Evolutionary conservation across 495 filamentous ascomycete genomes (phyloP).

Genomic region (Recurvomyces mirabilis): DNA sequence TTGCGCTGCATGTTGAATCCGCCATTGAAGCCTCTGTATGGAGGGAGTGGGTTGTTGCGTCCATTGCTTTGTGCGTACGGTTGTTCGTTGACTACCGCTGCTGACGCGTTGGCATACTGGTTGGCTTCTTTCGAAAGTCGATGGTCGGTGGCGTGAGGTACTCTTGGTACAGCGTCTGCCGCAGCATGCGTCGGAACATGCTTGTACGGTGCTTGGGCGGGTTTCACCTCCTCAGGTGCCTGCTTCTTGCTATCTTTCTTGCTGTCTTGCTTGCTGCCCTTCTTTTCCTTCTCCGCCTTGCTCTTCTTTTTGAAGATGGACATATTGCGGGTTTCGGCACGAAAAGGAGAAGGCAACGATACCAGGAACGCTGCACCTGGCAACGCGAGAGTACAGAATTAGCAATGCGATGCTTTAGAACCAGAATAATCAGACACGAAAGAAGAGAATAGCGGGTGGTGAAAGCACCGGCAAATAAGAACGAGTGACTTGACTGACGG

Average conservation of each 20-base stretch:
- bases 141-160: not conserved
- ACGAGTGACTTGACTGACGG: too few species aligned
- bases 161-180: slow-evolving; percentile 35
- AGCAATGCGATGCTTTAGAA: too few species aligned
- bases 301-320: slow-evolving; percentile 23
- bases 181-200: slow-evolving; percentile 27
- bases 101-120: not conserved
- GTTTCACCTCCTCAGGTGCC: not conserved
- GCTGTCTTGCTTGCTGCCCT: slow-evolving; percentile 6
- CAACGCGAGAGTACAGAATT: too few species aligned
- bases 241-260: slow-evolving; percentile 1
- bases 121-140: not conserved
- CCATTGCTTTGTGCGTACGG: too few species aligned
- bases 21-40: not conserved
- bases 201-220: slow-evolving; percentile 21
- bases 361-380: too few species aligned
- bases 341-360: too few species aligned
- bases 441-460: too few species aligned
- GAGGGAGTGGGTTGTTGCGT: not conserved
- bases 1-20: not conserved
- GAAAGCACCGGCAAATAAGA: too few species aligned
- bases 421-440: too few species aligned
- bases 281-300: slow-evolving; percentile 24
- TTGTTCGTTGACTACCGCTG: too few species aligned
- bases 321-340: too few species aligned